phyloP scores from a whole-genome alignment of 305 asterid genomes.

The Lippia alba region DNA sequence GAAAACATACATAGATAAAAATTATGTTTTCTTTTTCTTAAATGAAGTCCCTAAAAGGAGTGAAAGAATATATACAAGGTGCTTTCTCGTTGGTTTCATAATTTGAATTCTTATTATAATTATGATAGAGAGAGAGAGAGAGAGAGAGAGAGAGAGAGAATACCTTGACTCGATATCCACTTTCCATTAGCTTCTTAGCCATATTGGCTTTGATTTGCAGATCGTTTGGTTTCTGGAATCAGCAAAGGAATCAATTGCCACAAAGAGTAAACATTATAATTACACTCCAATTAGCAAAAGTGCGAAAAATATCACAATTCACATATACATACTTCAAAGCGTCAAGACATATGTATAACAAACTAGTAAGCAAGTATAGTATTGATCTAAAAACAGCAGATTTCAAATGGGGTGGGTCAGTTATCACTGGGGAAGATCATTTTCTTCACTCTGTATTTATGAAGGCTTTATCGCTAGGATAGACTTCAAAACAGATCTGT shows the following conservation, averaged over 20 bases:
- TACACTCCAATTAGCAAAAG: conserved; percentile 25
- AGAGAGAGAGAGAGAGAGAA: conserved; percentile 28
- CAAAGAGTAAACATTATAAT: conserved; percentile 26
- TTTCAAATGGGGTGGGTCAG: conserved; percentile 4
- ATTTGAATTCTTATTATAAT: conserved; percentile 30
- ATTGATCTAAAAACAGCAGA: conserved; percentile 5
- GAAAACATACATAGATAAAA: background rate
- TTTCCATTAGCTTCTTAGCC: conserved; percentile 79
- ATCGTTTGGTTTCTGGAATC: conserved; percentile 65
- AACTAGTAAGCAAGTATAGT: conserved; percentile 10
- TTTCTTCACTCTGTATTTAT: background rate
- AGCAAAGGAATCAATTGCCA: conserved; percentile 32
- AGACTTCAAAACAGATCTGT: background rate
- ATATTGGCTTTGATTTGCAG: conserved; percentile 79
- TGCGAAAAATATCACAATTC: background rate
- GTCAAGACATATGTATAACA: conserved; percentile 9
- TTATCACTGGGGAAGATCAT: conserved; percentile 6
- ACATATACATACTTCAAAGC: background rate
- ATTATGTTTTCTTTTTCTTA: background rate
- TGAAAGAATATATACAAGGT: background rate
- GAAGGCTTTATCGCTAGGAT: background rate
- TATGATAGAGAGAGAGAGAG: background rate
- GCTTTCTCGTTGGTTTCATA: background rate
- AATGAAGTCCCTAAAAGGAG: conserved; percentile 5
- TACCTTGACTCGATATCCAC: conserved; percentile 89